Evolutionary conservation across 306 rosid genomes (phyloP).

Genomic region (Pachyrhizus erosus): DNA sequence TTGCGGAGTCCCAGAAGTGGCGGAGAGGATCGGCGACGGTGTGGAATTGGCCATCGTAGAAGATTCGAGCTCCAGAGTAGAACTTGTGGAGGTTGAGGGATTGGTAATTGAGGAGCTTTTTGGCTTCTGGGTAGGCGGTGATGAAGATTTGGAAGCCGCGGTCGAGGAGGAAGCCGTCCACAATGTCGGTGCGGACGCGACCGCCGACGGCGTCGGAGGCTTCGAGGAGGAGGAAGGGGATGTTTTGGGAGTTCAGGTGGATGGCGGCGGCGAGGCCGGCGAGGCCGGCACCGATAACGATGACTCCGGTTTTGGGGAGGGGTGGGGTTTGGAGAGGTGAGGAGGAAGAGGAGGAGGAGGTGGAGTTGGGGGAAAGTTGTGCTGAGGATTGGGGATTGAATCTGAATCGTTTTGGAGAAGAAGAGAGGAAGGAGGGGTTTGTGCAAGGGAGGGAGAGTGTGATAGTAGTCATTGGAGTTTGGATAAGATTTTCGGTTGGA

Average conservation of each 20-base stretch:
- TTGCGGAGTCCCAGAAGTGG: constrained; percentile 64
- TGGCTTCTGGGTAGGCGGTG: constrained; percentile 89
- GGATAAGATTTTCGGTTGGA: constrained; percentile 60
- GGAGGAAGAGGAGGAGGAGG: constrained; percentile 42
- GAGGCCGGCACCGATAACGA: constrained; percentile 84
- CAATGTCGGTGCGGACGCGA: constrained; percentile 78
- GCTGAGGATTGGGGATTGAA: constrained; percentile 53
- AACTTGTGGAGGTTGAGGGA: constrained; percentile 67
- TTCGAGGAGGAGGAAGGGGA: constrained; percentile 79
- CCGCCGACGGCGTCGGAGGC: constrained; percentile 79
- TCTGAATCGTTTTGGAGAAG: constrained; percentile 44
- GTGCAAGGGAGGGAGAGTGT: constrained; percentile 44
- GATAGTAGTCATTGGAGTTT: constrained; percentile 52
- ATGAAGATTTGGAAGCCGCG: constrained; percentile 96
- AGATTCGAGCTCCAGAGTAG: constrained; percentile 77
- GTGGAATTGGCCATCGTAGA: constrained; percentile 71
- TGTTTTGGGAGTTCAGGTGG: constrained; percentile 69
- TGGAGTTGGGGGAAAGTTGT: constrained; percentile 39
- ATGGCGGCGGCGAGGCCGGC: constrained; percentile 85
- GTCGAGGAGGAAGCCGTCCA: constrained; percentile 83
- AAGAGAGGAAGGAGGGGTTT: constrained; percentile 39
- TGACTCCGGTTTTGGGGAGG: constrained; percentile 50
- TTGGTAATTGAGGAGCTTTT: constrained; percentile 68
- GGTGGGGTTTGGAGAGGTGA: constrained; percentile 40
- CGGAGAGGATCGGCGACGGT: constrained; percentile 84